These are phyloP conservation scores for Geoglossum glabrum DNA, from an alignment of 495 filamentous ascomycete species.

Conservation along the genomic window DNA sequence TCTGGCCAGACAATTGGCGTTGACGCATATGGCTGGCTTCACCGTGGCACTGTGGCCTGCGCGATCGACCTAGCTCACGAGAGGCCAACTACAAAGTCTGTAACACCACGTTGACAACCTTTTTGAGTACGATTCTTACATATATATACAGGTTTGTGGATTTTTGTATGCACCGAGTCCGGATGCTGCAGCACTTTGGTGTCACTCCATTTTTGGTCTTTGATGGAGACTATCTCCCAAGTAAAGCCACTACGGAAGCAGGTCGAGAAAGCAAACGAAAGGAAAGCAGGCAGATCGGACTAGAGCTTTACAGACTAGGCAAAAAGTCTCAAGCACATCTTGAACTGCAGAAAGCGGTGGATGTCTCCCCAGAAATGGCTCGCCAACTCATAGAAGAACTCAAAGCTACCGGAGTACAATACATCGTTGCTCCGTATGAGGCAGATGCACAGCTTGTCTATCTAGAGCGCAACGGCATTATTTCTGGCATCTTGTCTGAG, in stretches of 20 bases:
- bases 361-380: conserved; percentile 93
- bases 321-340: conserved; percentile 60
- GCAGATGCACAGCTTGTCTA: conserved; percentile 93
- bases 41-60: conserved; percentile 79
- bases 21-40: conserved; percentile 96
- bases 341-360: conserved; percentile 87
- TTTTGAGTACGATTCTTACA: not conserved
- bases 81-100: conserved; percentile 70
- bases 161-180: conserved; percentile 74
- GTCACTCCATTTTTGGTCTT: conserved; percentile 87
- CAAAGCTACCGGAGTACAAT: conserved; percentile 56
- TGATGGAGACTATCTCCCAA: conserved; percentile 87
- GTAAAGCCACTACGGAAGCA: conserved; percentile 79
- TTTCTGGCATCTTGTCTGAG: conserved; percentile 79
- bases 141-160: conserved; percentile 54
- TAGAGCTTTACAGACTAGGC: conserved; percentile 63
- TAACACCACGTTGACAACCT: not conserved
- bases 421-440: conserved; percentile 93
- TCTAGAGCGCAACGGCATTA: conserved; percentile 63
- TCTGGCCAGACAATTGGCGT: conserved; percentile 75
- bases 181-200: conserved; percentile 83
- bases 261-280: conserved; percentile 49
- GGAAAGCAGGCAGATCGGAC: conserved; percentile 48
- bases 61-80: conserved; percentile 78
- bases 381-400: conserved; percentile 78